Conservation (phyloP, 2,329 filamentous ascomycete species). For the Beauveria caledonica region DNA sequence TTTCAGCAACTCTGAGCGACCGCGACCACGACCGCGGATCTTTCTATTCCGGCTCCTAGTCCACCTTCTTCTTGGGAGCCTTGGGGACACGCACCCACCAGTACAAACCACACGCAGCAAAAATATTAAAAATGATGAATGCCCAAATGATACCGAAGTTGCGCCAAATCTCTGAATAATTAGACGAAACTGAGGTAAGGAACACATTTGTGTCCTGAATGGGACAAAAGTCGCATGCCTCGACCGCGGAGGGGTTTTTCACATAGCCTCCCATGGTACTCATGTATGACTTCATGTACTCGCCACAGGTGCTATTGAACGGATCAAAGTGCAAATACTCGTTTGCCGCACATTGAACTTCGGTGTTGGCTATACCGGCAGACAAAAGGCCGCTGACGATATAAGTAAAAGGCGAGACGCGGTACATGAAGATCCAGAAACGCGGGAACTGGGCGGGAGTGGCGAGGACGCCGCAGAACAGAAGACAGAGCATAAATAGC, state of each 20-base stretch:
- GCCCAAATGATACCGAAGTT: conserved; percentile 59
- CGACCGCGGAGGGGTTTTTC: conserved; percentile 36
- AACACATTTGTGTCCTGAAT: conserved; percentile 45
- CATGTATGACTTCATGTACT: conserved; percentile 50
- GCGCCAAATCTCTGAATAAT: conserved; percentile 55
- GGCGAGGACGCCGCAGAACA: conserved; percentile 71
- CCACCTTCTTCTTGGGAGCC: conserved; percentile 19
- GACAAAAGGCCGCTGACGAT: conserved; percentile 65
- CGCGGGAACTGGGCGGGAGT: conserved; percentile 52
- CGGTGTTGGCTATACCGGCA: conserved; percentile 58
- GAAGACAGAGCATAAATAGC: conserved; percentile 62
- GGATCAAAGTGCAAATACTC: conserved; percentile 64
- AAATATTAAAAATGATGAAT: conserved; percentile 52
- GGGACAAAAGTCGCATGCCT: conserved; percentile 48
- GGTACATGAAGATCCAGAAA: conserved; percentile 72
- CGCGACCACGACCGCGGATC: too few relatives aligned
- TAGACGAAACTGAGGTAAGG: conserved; percentile 37
- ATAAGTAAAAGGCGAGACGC: conserved; percentile 73
- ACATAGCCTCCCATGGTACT: conserved; percentile 43
- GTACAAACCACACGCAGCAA: conserved; percentile 33
- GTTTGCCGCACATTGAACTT: conserved; percentile 57
- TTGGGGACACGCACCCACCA: conserved; percentile 41
- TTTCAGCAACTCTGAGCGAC: too few relatives aligned
- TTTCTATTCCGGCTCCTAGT: conserved; percentile 13
- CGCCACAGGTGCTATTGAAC: conserved; percentile 48